A percentile compares a stretch with the other conserved stretches of the same genome.
Evolutionary conservation across 768 basidiomycete species (phyloP).

Genomic region (Hydnomerulius pinastri): DNA sequence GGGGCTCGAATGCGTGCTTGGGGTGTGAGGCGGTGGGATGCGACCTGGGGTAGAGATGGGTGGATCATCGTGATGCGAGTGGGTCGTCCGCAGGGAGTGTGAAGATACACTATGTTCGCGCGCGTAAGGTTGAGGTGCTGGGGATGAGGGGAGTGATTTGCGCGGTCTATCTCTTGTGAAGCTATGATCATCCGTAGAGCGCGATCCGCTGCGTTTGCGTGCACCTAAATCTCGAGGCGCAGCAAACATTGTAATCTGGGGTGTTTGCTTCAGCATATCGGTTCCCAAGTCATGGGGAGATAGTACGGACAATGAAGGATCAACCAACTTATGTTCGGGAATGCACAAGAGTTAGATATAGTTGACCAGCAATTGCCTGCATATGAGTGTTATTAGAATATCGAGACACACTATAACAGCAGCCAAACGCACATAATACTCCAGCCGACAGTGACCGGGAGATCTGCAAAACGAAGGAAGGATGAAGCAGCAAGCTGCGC

Average conservation of each 20-base stretch:
- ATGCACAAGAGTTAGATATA: conserved; percentile 16
- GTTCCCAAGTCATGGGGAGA: neutral
- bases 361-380: conserved; percentile 17
- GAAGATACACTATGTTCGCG: conserved; percentile 17
- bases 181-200: conserved; percentile 17
- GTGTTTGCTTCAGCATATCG: neutral
- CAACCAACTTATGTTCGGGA: neutral
- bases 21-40: neutral
- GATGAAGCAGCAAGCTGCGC: neutral
- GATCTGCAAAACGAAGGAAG: neutral
- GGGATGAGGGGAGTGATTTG: conserved; percentile 7
- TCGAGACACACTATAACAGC: neutral
- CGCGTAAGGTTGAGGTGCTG: conserved; percentile 6
- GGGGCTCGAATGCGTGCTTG: conserved; percentile 28
- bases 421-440: conserved; percentile 23
- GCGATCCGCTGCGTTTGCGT: conserved; percentile 18
- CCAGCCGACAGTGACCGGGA: conserved; percentile 2
- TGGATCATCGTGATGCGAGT: conserved; percentile 13
- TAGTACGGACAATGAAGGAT: conserved; percentile 2
- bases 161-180: conserved; percentile 8
- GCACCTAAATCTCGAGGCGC: neutral
- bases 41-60: conserved; percentile 4
- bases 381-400: conserved; percentile 3
- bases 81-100: conserved; percentile 16
- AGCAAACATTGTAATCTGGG: conserved; percentile 20